phyloP scores from a whole-genome alignment of 768 basidiomycete genomes.

The Rhodosporidiobolus sp. region DNA sequence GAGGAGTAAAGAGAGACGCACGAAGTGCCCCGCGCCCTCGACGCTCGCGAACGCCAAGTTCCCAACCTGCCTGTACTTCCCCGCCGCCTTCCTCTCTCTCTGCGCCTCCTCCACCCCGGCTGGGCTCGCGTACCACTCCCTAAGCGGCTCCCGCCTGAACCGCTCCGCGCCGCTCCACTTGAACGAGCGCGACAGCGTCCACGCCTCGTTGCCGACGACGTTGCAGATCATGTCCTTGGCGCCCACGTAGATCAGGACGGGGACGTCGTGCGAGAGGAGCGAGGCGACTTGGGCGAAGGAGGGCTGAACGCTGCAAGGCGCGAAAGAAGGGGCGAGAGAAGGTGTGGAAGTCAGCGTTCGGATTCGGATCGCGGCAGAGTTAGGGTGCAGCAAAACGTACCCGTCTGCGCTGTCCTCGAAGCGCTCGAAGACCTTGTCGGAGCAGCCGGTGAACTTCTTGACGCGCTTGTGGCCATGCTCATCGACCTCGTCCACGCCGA shows the following conservation, averaged over 20 bases:
- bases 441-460: conserved; percentile 40
- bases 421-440: conserved; percentile 31
- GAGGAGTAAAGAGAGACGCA: background rate
- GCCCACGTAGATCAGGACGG: conserved; percentile 38
- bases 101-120: background rate
- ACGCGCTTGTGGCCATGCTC: conserved; percentile 25
- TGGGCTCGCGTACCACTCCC: conserved; percentile 29
- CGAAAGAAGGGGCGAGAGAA: background rate
- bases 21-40: conserved; percentile 39
- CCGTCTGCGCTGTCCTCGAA: conserved; percentile 39
- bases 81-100: conserved; percentile 23
- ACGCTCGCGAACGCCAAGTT: conserved; percentile 43
- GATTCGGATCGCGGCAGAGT: background rate
- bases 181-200: conserved; percentile 21
- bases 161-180: conserved; percentile 22
- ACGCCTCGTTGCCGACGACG: conserved; percentile 29
- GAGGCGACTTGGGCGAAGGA: conserved; percentile 32
- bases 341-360: background rate
- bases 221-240: conserved; percentile 40
- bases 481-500: conserved; percentile 39
- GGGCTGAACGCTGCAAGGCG: conserved; percentile 23
- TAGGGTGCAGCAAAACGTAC: conserved; percentile 8
- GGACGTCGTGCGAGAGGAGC: conserved; percentile 38
- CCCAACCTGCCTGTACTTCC: conserved; percentile 31
- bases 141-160: conserved; percentile 20